These are phyloP conservation scores for Phytophthora crassamura DNA, from an alignment of 352 stramenopile genomes.

Conservation along the genomic window DNA sequence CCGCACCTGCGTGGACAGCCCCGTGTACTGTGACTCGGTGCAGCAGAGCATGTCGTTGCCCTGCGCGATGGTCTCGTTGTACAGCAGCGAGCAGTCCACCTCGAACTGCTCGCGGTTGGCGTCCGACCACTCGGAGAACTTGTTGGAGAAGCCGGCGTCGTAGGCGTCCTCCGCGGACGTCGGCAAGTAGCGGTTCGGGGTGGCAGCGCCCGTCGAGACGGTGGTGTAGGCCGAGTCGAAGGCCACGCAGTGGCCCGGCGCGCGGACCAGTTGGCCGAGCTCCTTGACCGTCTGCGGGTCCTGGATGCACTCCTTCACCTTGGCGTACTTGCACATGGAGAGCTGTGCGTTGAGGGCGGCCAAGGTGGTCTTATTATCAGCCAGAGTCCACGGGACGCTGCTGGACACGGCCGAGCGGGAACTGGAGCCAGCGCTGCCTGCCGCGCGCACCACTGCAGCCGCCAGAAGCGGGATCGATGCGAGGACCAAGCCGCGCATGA, in stretches of 20 bases:
- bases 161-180: constrained; percentile 58
- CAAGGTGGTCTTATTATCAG: constrained; percentile 47
- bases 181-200: constrained; percentile 65
- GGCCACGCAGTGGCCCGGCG: constrained; percentile 51
- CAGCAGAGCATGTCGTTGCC: constrained; percentile 67
- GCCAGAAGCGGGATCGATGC: constrained; percentile 27
- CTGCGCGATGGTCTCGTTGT: constrained; percentile 56
- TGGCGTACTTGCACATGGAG: constrained; percentile 70
- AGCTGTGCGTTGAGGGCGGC: constrained; percentile 41
- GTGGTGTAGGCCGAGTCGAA: constrained; percentile 63
- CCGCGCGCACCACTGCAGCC: constrained; percentile 14
- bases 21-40: constrained; percentile 62
- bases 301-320: constrained; percentile 60
- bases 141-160: constrained; percentile 55
- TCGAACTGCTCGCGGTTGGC: constrained; percentile 65
- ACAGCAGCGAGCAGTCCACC: constrained; percentile 66
- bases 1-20: constrained; percentile 60
- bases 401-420: constrained; percentile 20
- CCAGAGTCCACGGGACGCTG: constrained; percentile 46
- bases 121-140: constrained; percentile 67
- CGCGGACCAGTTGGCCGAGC: constrained; percentile 49
- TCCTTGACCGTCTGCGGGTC: constrained; percentile 40
- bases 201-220: constrained; percentile 37
- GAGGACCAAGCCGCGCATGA: constrained; percentile 17
- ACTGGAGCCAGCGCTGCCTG: constrained; percentile 13